Evolutionary conservation across 1,284 basidiomycete genomes (phyloP), one percentile per base, ranked within the genome.

Genomic region (Cryptococcus maquisensis): DNA sequence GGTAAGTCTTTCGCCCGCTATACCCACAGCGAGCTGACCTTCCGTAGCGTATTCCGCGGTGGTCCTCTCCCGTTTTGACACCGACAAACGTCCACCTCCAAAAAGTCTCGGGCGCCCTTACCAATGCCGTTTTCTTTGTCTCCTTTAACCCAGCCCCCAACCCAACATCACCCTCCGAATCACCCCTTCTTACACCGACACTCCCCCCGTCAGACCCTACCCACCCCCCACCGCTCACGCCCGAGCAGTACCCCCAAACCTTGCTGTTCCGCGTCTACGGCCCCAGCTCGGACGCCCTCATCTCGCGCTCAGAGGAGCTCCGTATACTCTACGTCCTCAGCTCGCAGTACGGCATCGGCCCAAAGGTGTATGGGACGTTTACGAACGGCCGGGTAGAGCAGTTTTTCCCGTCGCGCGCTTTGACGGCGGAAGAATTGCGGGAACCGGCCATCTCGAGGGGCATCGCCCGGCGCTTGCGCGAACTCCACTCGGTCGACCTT

Each of bases 121-220:
- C 93, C 42, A 97, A 97, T 71, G 87, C 90, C 57, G 90, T 97
- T 52, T 96, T 91, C 77, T 97, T 96, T 76, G 86, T 96, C 49
- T 88, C 79, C 18, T 80, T 75, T 68, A 78, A 75, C 55, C 75
- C 69, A 7, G 63, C 64, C 16, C 66, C 69, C 8, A 61, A 61
- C 53, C 70, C 69, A 5, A 70, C 67, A 1, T 71, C 66, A 16
- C 71, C 73, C 4, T 68, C 68, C 43, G 71, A 74, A 65, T 74
- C 72, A 16, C 73, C 73, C 12, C 49, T 77, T 49, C 62, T 75
- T 18, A 76, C 74, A 6, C 74, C 74, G 3, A 73, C 69, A 3
- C 66, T 76, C 60, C 72, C 73, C 7, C 65, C 71, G 5, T 54
- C 56, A 3, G 68, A 74, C 54, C 67, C 71, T 4, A 60, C 62